Base-by-base conservation (phyloP, 331 rosid species). In the Erythrophleum ivorense region DNA sequence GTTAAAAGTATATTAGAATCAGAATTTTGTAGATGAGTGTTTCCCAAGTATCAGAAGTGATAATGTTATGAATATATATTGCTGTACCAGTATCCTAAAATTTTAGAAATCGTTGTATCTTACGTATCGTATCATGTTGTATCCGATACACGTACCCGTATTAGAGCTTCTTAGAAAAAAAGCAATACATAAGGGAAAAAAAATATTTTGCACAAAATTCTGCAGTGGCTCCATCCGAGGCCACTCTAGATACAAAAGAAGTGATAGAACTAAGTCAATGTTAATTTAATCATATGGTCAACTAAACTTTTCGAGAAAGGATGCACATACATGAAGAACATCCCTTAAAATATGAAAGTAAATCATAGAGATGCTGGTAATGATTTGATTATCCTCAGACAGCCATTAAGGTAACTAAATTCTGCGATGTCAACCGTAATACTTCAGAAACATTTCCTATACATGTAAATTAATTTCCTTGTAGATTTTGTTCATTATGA, bases 401-500 rank as follows among this genome's bases (percentile, higher is more conserved):
- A 72, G 38, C 48, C 58, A 3, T 38, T 12, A 8, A 54, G 66
- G 29, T 36, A 16, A 78, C 33, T 64, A 9, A 46, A 73, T 41
- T 60, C 10, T 16, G 9, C 64, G 12, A 70, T 54, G 12, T 54
- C 45, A 75, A 34, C 71, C 5, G 7, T 18, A 64, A 38, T 19
- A 69, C 63, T 67, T 48, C 29, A 5, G 33, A 66, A 9, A 46
- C 73, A 31, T 64, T 36, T 3, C 33, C 59, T 71, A 24, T 0
- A 24, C 29, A 24, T 24, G 3, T 71, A 53, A 69, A 41, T 19
- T 14, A 38, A 34, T 16, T 48, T 81, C 73, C 46, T 72, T 55
- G 48, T 64, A 69, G 19, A 34, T 49, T 48, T 76, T 73, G 65
- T 67, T 60, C 60, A 46, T 53, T 52, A 3, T 73, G 31, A 45